A percentile compares a stretch with the other conserved stretches of the same genome.
phyloP scores from a whole-genome alignment of 2,329 filamentous ascomycete species.

The Akanthomyces muscarius region DNA sequence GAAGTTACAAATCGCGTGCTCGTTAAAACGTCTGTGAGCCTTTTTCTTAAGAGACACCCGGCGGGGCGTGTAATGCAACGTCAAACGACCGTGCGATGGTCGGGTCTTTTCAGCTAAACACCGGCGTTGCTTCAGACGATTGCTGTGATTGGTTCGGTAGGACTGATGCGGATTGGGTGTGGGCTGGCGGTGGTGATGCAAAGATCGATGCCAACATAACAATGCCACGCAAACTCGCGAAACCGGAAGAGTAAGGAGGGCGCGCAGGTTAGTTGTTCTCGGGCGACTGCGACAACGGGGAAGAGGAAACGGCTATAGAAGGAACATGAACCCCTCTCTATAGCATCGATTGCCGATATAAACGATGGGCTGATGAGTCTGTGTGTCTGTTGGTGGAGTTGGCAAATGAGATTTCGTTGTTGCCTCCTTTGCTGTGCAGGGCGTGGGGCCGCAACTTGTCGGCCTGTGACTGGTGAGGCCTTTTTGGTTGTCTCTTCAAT shows the following conservation, averaged over 20 bases:
- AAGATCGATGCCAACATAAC: background rate
- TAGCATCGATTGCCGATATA: constrained; percentile 3
- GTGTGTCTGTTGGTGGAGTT: constrained; percentile 5
- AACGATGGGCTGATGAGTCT: constrained; percentile 1
- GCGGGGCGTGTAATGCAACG: background rate
- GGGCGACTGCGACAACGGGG: background rate
- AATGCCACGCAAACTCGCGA: background rate
- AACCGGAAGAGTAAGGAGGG: background rate
- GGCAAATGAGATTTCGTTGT: background rate
- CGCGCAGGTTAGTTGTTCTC: background rate
- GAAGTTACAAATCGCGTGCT: background rate
- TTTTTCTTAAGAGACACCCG: background rate
- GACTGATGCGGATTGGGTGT: background rate
- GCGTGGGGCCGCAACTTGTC: constrained; percentile 1
- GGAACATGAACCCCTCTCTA: constrained; percentile 6
- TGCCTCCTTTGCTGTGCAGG: constrained; percentile 1
- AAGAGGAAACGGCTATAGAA: background rate
- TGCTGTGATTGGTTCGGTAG: background rate
- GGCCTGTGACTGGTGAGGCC: background rate
- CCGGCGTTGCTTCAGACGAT: background rate
- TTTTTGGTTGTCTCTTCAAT: background rate
- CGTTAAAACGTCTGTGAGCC: background rate
- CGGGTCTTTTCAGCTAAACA: background rate
- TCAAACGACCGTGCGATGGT: background rate
- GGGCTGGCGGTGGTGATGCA: background rate